phyloP scores from a whole-genome alignment of 139 green algal species.

The Bryopsis sp. region DNA sequence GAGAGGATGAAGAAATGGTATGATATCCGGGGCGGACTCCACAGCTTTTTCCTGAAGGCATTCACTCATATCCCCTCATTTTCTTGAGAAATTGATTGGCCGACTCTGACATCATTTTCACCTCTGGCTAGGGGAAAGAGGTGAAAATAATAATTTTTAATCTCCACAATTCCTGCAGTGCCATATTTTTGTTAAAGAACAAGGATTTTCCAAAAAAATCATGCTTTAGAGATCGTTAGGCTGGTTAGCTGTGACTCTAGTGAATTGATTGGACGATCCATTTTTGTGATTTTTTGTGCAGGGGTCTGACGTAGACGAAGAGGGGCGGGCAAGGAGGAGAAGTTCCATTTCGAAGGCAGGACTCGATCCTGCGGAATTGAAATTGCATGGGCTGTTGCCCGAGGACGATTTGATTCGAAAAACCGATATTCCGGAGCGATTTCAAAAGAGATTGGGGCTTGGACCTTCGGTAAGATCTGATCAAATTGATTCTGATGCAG shows the following conservation, averaged over 20 bases:
- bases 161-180: slow-evolving; percentile 3
- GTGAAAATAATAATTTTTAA: no score
- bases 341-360: no score
- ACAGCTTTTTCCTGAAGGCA: no score
- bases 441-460: slow-evolving; percentile 48
- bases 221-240: not conserved
- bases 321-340: slow-evolving; percentile 13
- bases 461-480: not conserved
- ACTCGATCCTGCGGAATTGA: slow-evolving; percentile 70
- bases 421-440: slow-evolving; percentile 70
- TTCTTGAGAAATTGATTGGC: no score
- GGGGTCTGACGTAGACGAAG: not conserved
- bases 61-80: no score
- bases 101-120: no score
- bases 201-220: not conserved
- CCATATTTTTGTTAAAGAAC: not conserved
- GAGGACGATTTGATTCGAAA: slow-evolving; percentile 66
- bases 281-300: not conserved
- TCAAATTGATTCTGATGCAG: no score
- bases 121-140: no score
- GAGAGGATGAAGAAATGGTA: slow-evolving; percentile 12
- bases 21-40: no score
- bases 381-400: slow-evolving; percentile 56
- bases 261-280: not conserved
- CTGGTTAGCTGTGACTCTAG: not conserved